Conservation (phyloP, 306 rosid species). For the Crotalaria pallida region DNA sequence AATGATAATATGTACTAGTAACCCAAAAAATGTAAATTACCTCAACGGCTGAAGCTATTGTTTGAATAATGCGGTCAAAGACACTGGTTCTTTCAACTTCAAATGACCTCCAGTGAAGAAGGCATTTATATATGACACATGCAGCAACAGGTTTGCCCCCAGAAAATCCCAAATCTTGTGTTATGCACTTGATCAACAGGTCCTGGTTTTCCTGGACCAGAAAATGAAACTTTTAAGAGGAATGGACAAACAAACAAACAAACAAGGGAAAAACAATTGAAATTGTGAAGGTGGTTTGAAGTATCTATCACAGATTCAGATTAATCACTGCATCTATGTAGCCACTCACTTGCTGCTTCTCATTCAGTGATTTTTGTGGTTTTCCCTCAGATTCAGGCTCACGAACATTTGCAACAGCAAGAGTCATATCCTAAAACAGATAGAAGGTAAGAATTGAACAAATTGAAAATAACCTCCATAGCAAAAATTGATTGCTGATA, state of each 20-base stretch:
- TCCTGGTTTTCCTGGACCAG: constrained; percentile 94
- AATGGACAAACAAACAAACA: constrained; percentile 16
- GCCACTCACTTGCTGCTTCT: constrained; percentile 88
- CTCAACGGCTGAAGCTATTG: constrained; percentile 94
- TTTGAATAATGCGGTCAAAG: constrained; percentile 93
- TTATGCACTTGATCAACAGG: constrained; percentile 69
- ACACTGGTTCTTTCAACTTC: constrained; percentile 98
- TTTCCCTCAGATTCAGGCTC: constrained; percentile 98
- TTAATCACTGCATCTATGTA: constrained; percentile 15
- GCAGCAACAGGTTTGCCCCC: constrained; percentile 97
- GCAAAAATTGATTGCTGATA: background rate
- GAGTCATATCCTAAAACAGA: constrained; percentile 68
- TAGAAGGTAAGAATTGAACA: constrained; percentile 13
- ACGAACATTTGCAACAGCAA: constrained; percentile 68
- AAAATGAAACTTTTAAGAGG: constrained; percentile 19
- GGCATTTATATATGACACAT: constrained; percentile 91
- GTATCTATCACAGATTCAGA: constrained; percentile 18
- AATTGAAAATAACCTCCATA: background rate
- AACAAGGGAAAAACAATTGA: background rate
- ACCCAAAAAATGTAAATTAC: constrained; percentile 37
- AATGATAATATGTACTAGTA: constrained; percentile 11
- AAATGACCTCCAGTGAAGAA: constrained; percentile 98
- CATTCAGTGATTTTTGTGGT: constrained; percentile 96
- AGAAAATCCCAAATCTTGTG: constrained; percentile 96
- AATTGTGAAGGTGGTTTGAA: constrained; percentile 6